Base-by-base conservation (phyloP, 2,329 filamentous ascomycete genomes). In the Colletotrichum sidae region DNA sequence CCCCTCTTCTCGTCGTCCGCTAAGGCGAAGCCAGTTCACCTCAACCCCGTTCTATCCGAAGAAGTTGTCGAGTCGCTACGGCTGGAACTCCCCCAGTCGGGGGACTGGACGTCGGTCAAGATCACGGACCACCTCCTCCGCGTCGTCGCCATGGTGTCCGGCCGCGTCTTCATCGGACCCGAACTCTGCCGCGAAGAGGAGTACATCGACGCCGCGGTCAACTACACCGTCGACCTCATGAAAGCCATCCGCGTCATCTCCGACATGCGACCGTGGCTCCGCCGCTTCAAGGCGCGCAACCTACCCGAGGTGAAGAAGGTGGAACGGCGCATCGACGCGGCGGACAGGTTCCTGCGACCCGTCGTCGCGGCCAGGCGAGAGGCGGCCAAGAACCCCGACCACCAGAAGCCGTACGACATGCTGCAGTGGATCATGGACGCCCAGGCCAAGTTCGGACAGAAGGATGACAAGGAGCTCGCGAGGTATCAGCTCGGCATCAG, bases 121-220 rank as follows among this genome's bases (percentile, higher is more conserved):
- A 77, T 82, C 38, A 75, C 80, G 72, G 64, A 73, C 9, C 76
- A 73, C 8, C 70, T 85, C 6, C 74, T 83, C 2, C 79, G 80
- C 15, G 78, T 84, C 44, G 78, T 86, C 1, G 81, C 79, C 53
- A 79, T 79, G 64, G 77, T 81, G 0, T 83, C 81, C 0, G 83
- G 83, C 3, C 75, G 80, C 10, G 72, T 84, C 35, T 85, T 85
- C 55, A 75, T 85, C 35, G 83, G 83, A 6, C 71, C 79, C 1
- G 81, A 83, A 55, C 75, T 84, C 1, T 82, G 80, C 67, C 80
- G 78, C 38, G 70, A 76, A 4, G 79, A 81, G 44, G 73, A 76
- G 34, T 85, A 84, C 69, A 70, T 84, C 3, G 76, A 83, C 44
- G 75, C 79, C 6, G 77, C 79, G n/a, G 82, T 84, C 63, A 80